Percentiles rank a stretch among this genome's conserved stretches.
Conservation (phyloP, 2,329 filamentous ascomycete species). For the Decorospora gaudefroyi region DNA sequence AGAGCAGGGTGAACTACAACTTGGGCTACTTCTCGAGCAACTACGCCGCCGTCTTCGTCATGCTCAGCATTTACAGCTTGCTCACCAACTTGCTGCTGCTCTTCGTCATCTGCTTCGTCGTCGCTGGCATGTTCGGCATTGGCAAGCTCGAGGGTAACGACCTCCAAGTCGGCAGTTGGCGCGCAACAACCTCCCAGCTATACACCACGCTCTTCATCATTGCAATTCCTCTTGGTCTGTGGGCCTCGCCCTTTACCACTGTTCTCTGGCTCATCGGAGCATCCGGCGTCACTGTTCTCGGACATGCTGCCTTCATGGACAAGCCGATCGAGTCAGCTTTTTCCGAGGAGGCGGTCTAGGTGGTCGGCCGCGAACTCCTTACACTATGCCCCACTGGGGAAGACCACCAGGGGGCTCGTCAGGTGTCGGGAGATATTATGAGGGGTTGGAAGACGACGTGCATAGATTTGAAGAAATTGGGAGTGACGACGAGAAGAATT, state of each 20-base stretch:
- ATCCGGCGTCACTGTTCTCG: constrained; percentile 88
- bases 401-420: constrained; percentile 88
- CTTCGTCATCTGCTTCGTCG: constrained; percentile 88
- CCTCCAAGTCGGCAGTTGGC: constrained; percentile 80
- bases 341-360: constrained; percentile 99
- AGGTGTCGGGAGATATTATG: constrained; percentile 55
- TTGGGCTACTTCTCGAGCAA: constrained; percentile 97
- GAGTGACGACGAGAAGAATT: constrained; percentile 55
- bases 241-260: constrained; percentile 81
- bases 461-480: constrained; percentile 71
- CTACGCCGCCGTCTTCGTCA: constrained; percentile 89
- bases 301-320: constrained; percentile 94
- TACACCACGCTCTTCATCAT: constrained; percentile 87
- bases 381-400: constrained; percentile 92
- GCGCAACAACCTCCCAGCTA: constrained; percentile 87
- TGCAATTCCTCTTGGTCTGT: constrained; percentile 81
- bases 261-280: constrained; percentile 96
- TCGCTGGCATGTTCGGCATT: constrained; percentile 87
- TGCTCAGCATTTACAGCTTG: constrained; percentile 94
- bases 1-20: constrained; percentile 96
- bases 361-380: constrained; percentile 99
- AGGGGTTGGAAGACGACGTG: constrained; percentile 50
- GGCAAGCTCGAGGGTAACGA: constrained; percentile 87
- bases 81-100: constrained; percentile 84
- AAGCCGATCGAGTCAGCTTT: constrained; percentile 99